Evolutionary conservation across 805 yeast genomes (phyloP), one percentile per base, ranked within the genome.

Genomic region (Brettanomyces bruxellensis): DNA sequence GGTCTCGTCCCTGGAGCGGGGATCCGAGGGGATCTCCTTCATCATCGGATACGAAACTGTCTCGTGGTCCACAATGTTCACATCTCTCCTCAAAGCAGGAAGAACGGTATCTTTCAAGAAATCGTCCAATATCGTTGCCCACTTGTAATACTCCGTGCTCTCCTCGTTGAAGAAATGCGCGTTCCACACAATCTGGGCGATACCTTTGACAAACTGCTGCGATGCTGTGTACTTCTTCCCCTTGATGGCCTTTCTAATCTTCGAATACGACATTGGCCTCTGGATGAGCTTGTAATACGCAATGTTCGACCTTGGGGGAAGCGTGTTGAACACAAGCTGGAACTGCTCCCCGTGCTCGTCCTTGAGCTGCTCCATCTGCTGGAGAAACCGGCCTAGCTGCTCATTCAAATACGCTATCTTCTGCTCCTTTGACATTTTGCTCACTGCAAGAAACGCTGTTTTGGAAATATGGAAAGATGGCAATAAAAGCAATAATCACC

Each of bases 111-210:
- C 69, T 46, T 61, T 65, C 41, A 83, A 59, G 58, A 64, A 79
- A 39, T 69, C 61, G 55, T 83, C 83, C 51, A 83, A 62, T 23
- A 79, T 68, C 18, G 71, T 68, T 3, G 89, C 96, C 55, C 83
- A 85, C 24, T 71, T 70, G 64, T 83, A 85, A 45, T 85, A 83
- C 14, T 69, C 68, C 1, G 89, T 78, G 12, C 73, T 80, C 51
- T 79, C 81, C 48, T 79, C 80, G 64, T 91, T 91, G 64, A 83
- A 91, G 41, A 82, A 76, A 49, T 86, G 77, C 3, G 97, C 96
- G 59, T 91, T 91, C 89, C 95, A 87, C 1, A 87, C 76, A 45
- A 91, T 84, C 62, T 86, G 95, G 0, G 83, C 87, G 49, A 90
- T 60, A 62, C 90, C 96, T 47, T 70, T 74, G 35, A 90, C 67